Evolutionary conservation across 2,329 filamentous ascomycete species (phyloP).

Genomic region (Neoscytalidium dimidiatum): DNA sequence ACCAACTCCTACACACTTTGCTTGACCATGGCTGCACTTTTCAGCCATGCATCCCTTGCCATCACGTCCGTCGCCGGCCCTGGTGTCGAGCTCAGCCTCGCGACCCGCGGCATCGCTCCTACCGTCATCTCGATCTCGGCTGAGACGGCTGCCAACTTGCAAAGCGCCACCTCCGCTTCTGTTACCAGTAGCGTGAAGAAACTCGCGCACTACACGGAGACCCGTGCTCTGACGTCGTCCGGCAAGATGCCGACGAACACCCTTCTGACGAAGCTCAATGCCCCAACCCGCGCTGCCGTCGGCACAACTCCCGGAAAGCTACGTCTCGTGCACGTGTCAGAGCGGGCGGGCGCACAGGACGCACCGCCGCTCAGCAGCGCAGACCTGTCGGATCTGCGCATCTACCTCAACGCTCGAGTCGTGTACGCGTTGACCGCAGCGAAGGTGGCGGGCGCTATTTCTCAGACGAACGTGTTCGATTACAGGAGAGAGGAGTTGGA

Average conservation of each 20-base stretch:
- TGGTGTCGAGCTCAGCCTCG: conserved; percentile 69
- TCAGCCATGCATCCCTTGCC: conserved; percentile 79
- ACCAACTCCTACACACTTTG: conserved; percentile 77
- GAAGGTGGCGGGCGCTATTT: conserved; percentile 83
- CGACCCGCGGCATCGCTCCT: conserved; percentile 73
- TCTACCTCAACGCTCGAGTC: conserved; percentile 77
- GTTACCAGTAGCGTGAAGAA: conserved; percentile 65
- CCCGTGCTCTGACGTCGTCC: conserved; percentile 63
- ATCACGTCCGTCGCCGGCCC: conserved; percentile 84
- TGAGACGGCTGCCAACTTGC: conserved; percentile 68
- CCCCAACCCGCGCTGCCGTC: conserved; percentile 59
- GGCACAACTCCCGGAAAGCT: conserved; percentile 70
- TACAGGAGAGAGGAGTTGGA: conserved; percentile 61
- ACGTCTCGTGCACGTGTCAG: conserved; percentile 77
- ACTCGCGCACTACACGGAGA: conserved; percentile 70
- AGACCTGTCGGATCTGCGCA: conserved; percentile 76
- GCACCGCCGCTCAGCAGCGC: conserved; percentile 66
- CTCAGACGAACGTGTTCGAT: conserved; percentile 85
- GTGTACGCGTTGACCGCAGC: conserved; percentile 83
- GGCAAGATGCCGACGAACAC: conserved; percentile 73
- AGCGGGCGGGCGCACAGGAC: conserved; percentile 62
- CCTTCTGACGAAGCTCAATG: conserved; percentile 63
- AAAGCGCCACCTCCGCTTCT: conserved; percentile 61
- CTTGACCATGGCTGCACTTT: conserved; percentile 80
- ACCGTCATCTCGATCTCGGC: conserved; percentile 82